Base-by-base conservation (phyloP, 2,329 filamentous ascomycete genomes). In the Aspergillus japonicus region DNA sequence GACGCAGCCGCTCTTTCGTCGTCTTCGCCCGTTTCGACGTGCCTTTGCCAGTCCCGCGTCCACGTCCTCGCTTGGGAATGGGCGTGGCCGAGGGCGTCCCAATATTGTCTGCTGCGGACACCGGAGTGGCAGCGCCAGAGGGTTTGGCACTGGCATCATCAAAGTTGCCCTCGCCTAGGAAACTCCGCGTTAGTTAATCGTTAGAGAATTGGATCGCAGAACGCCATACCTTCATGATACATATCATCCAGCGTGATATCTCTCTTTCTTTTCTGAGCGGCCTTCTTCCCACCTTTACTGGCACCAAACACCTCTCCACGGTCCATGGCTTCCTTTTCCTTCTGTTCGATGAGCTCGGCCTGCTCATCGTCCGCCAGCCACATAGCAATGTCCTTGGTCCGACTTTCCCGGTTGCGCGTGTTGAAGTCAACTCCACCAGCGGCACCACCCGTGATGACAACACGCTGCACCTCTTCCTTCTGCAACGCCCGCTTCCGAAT, bases 331-430 rank as follows among this genome's bases (percentile, higher is more conserved):
- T 97, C 92, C 66, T 91, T 92, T 78, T 97, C 95, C 68, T 93
- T 92, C 65, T 89, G 87, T 78, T 97, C 94, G 71, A 99, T 94
- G 75, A 95, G 85, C 70, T 95, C 94, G 1, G 92, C 95, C 74
- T 98, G 92, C 59, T 98, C 94, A 67, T 98, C 95, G 73, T 99
- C 95, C 19, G 94, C 94, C 64, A 99, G 87, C 95, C 95, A 98
- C 89, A 98, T 90, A 50, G 95, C 95, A 77, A 98, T 98, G 72
- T 99, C 95, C 78, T 96, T 96, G 73, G 96, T 97, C 64, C 93
- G 87, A 78, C 96, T 97, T 80, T 97, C 94, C 62, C 88, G 88
- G 64, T 89, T 86, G 56, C 95, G 89, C 54, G 94, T 95, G 75
- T 96, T 98, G 83, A 99, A 98, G 81, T 98, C 95, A 63, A 98